Base-by-base conservation (phyloP, 129 eudicot species). In the Apium graveolens region DNA sequence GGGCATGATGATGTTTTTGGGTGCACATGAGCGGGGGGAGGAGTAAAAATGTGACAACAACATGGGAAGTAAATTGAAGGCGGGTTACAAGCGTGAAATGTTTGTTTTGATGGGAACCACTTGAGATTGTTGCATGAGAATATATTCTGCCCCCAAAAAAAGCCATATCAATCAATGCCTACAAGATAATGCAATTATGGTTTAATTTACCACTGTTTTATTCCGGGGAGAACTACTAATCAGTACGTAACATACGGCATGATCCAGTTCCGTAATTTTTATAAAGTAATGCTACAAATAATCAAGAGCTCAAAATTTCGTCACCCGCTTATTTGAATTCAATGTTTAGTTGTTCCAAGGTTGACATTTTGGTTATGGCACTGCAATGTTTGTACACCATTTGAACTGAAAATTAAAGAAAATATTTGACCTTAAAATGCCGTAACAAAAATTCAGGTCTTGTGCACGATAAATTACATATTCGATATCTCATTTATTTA, bases 71-170 rank as follows among this genome's bases (percentile, higher is more conserved):
- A 24, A 72, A 37, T 39, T 74, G 0, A 73, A 7, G 65, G 55
- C 7, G 66, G 11, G 32, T 60, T 60, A n/a, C 31, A 74, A 60
- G 77, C 77, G 77, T 74, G 77, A 44, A 74, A 14, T 44, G 60
- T 66, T 74, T 74, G 62, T 74, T 74, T 26, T 74, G 26, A 74
- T 74, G 77, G 57, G 60, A 74, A 41, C 77, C 77, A 44, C 77
- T 74, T 44, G 77, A 46, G 57, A 60, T 16, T 74, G 77, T 74
- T 74, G 60, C 60, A 44, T 44, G n/a, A 29, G 57, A 73, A 27
- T 44, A 74, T 74, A 74, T 38, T 43, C 37, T 73, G 77, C 11
- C 60, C 34, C 39, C 41, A 31, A 9, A n/a, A 74, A 44, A 27
- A 44, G n/a, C 55, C 20, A 17, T n/a, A 11, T 37, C 34, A 74